These are phyloP conservation scores for Alloascoidea africana DNA, from an alignment of 805 yeast species.

Conservation along the genomic window DNA sequence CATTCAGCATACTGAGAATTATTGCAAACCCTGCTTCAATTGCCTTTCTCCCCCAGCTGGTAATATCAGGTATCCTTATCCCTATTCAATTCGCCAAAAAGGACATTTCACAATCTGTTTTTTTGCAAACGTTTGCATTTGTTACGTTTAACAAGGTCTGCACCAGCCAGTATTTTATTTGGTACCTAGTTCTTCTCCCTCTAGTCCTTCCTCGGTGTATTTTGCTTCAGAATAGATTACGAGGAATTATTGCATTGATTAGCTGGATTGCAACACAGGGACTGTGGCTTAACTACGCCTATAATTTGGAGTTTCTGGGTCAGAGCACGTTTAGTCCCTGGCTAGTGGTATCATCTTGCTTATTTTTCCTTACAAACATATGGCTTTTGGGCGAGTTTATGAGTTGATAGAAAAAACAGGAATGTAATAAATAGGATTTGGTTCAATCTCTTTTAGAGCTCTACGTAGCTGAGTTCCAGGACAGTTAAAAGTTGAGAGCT, in stretches of 20 bases:
- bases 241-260: conserved; percentile 26
- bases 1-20: neutral
- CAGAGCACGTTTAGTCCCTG: conserved; percentile 43
- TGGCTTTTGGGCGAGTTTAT: conserved; percentile 27
- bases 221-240: conserved; percentile 7
- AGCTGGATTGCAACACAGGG: conserved; percentile 66
- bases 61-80: conserved; percentile 38
- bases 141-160: conserved; percentile 70
- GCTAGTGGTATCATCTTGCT: conserved; percentile 35
- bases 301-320: conserved; percentile 70
- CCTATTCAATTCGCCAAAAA: conserved; percentile 34
- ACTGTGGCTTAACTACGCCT: conserved; percentile 68
- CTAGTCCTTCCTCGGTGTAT: conserved; percentile 32
- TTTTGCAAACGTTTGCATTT: conserved; percentile 67
- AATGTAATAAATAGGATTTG: too few relatives aligned
- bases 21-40: conserved; percentile 27
- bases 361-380: conserved; percentile 48
- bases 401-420: too few relatives aligned
- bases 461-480: too few relatives aligned
- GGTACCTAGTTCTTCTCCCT: conserved; percentile 85
- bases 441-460: too few relatives aligned
- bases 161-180: conserved; percentile 90
- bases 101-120: conserved; percentile 36
- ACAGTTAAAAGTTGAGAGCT: too few relatives aligned
- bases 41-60: conserved; percentile 78